phyloP scores from a whole-genome alignment of 1,284 basidiomycete genomes.

The Ceratobasidium sp. region DNA sequence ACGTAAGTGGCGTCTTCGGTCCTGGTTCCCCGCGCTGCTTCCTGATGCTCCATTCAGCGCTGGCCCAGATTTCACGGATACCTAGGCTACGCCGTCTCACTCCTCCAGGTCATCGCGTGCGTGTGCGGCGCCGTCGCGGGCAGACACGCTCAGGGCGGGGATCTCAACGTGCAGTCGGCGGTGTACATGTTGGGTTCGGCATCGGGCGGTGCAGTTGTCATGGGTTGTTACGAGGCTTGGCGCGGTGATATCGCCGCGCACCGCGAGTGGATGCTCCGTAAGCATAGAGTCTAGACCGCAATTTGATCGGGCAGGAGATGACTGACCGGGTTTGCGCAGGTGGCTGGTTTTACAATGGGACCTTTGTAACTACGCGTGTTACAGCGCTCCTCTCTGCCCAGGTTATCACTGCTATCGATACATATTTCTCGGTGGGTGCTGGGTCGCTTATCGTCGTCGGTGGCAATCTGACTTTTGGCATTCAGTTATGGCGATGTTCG shows the following conservation, averaged over 20 bases:
- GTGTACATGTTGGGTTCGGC: conserved; percentile 42
- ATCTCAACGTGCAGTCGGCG: conserved; percentile 38
- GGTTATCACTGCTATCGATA: conserved; percentile 40
- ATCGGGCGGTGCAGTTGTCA: conserved; percentile 34
- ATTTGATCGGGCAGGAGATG: not conserved
- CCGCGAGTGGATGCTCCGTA: conserved; percentile 48
- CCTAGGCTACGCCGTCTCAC: conserved; percentile 45
- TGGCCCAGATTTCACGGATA: conserved; percentile 46
- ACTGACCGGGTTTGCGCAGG: conserved; percentile 19
- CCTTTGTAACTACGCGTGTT: conserved; percentile 45
- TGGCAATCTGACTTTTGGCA: not conserved
- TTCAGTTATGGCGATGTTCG: conserved; percentile 45
- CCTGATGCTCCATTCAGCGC: conserved; percentile 21
- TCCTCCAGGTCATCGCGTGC: conserved; percentile 38
- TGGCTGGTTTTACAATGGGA: conserved; percentile 44
- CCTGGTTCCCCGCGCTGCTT: not conserved
- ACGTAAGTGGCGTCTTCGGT: conserved; percentile 37
- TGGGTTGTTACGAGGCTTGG: conserved; percentile 41
- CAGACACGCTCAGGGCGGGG: conserved; percentile 46
- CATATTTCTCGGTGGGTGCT: conserved; percentile 44
- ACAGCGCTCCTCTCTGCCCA: conserved; percentile 43
- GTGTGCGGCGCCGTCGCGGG: conserved; percentile 43
- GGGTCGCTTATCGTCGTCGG: no score
- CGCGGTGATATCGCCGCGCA: conserved; percentile 45
- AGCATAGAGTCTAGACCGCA: conserved; percentile 9